Evolutionary conservation across 139 green algal genomes (phyloP), one percentile per base, ranked within the genome.

Genomic region (Closterium sp.): DNA sequence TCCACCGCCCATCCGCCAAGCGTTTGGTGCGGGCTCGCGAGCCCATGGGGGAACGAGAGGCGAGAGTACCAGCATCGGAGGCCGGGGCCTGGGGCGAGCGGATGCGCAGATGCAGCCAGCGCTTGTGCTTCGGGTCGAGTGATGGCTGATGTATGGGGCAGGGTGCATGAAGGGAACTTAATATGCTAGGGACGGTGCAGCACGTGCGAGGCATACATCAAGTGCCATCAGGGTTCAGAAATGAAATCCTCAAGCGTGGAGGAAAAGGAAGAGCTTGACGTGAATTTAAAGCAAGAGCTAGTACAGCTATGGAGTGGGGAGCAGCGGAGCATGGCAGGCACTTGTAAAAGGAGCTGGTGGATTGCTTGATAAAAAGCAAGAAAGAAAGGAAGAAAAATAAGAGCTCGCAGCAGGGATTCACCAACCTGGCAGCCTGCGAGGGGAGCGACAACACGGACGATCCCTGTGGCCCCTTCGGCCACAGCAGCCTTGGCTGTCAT

Each of bases 31-130:
- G 22, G 27, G 45, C 50, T 24, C 31, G 31, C 31, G 32, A 34
- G 21, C 85, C 90, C 32, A 89, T 29, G 45, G 84, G 27, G 28
- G 89, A 91, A 7, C 34, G 85, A 31, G 85, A 42, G 2, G 24
- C 31, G 9, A 91, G 91, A 38, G 86, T 92, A n/a, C 86, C 90
- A 28, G 89, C 73, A 22, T 89, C 79, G 0, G 88, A 79, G 27
- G 89, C 30, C 1, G 90, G 93, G 21, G 29, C 19, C 31, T 94
- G 89, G 30, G 94, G 94, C 34, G 94, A 90, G 13, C 94, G 86
- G 22, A 96, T 96, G 22, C 94, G 86, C 17, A 96, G 91, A 70
- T 96, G 94, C 24, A 96, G 94, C 94, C 94, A 96, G 22, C 50
- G 42, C 21, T 95, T 94, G 94, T 96, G 94, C 30, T 87, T 91